These are phyloP conservation scores for Physcomitrium patens DNA, from an alignment of 225 moss, liverwort and hornwort genomes.

Conservation along the genomic window DNA sequence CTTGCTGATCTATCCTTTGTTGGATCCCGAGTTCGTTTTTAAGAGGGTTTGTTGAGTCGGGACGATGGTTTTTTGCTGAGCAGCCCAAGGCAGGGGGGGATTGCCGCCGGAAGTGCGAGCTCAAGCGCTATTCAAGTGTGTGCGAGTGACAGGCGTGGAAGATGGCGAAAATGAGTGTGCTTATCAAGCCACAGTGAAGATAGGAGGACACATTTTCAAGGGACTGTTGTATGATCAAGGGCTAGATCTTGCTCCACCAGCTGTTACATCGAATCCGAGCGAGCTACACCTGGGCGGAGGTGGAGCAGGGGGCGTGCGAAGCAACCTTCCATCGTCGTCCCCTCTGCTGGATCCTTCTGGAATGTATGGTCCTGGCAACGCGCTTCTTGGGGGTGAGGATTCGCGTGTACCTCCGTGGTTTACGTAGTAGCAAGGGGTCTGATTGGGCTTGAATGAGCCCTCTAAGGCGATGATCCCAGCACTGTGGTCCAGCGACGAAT, in stretches of 20 bases:
- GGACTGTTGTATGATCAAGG: conserved; percentile 87
- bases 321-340: conserved; percentile 76
- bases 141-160: conserved; percentile 82
- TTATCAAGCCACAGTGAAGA: conserved; percentile 94
- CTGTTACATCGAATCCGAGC: conserved; percentile 71
- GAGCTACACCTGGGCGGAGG: conserved; percentile 87
- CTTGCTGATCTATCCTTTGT: too few relatives aligned
- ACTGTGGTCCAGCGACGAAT: conserved; percentile 24
- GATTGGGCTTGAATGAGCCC: too few relatives aligned
- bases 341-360: conserved; percentile 87
- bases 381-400: conserved; percentile 82
- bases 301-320: conserved; percentile 46
- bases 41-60: too few relatives aligned
- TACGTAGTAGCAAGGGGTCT: conserved; percentile 31
- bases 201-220: conserved; percentile 92
- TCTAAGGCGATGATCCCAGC: conserved; percentile 33
- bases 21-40: too few relatives aligned
- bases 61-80: not conserved
- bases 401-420: conserved; percentile 59
- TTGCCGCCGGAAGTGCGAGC: conserved; percentile 84
- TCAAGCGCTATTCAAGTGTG: conserved; percentile 94
- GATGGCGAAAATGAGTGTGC: conserved; percentile 93
- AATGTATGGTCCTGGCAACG: conserved; percentile 81
- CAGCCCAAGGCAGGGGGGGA: conserved; percentile 60
- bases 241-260: conserved; percentile 69